Base-by-base conservation (phyloP, 2,329 filamentous ascomycete species). In the Clonostachys chloroleuca region DNA sequence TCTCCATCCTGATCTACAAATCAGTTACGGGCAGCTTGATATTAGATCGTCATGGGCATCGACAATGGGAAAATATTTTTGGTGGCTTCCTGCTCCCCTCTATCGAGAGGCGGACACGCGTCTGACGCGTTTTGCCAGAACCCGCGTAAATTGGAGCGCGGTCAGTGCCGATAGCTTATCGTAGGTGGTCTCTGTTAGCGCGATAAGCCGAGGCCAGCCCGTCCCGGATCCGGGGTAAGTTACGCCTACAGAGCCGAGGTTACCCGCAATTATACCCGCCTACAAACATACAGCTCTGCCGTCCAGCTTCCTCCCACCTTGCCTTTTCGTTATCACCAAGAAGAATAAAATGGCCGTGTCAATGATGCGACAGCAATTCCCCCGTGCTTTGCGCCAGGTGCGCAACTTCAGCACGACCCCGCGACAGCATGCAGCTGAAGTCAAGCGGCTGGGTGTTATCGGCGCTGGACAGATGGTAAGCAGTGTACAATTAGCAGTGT, bases 401-500 rank as follows among this genome's bases (percentile, higher is more conserved):
- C 70, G 86, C 58, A 69, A 67, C 59, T 95, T 95, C 70, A 92
- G 87, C 72, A 84, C 83, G 34, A 83, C 80, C 37, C 68, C 82
- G 41, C 70, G 75, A 42, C 75, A 78, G 40, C 62, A 73, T 57
- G 82, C 81, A 51, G 82, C 84, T 47, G 83, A 92, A 61, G 85
- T 99, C 52, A 95, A 92, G 73, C 86, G 81, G 55, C 73, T 99
- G 40, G 94, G 92, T 61, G 92, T 99, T 44, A 78, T 99, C 61
- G 94, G 94, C 55, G 92, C 92, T 46, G 94, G 94, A 30, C 94
- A 97, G 67, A 96, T 97, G 92, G 92, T 95, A 69, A 61, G 77
- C 64, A n/a, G 7, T 14, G 12, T 40, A n/a, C 17, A n/a, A n/a
- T n/a, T n/a, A 61, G 77, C 64, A n/a, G 7, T 14, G 12, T 40